Evolutionary conservation across 805 yeast species (phyloP).

Genomic region (Wickerhamiella siamensis): DNA sequence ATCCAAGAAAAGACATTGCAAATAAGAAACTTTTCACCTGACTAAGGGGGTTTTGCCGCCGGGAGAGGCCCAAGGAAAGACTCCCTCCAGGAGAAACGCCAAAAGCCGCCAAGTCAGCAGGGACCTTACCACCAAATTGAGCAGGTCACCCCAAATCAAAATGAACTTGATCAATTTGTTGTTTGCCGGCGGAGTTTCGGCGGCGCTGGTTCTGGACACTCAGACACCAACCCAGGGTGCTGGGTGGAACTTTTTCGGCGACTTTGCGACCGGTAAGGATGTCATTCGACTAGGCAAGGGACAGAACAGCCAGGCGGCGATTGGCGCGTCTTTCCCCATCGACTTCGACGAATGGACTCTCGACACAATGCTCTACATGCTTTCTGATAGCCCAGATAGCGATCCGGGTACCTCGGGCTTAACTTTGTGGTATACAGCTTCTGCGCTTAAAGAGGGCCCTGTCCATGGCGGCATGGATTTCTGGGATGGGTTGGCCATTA

Average conservation of each 20-base stretch:
- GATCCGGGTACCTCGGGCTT: conserved; percentile 24
- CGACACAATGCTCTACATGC: conserved; percentile 20
- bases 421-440: conserved; percentile 26
- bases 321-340: conserved; percentile 23
- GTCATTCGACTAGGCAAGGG: conserved; percentile 12
- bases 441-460: conserved; percentile 21
- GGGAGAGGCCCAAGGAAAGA: too few relatives aligned
- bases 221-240: neutral
- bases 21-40: neutral
- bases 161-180: neutral
- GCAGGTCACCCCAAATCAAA: neutral
- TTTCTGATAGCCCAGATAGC: conserved; percentile 13
- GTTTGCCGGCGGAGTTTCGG: neutral
- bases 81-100: neutral
- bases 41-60: neutral
- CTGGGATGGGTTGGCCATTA: conserved; percentile 30
- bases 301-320: conserved; percentile 18
- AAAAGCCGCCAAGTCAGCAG: neutral
- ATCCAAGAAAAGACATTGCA: conserved; percentile 31
- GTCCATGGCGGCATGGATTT: conserved; percentile 26
- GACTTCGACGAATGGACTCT: conserved; percentile 24
- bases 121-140: too few relatives aligned
- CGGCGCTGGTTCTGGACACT: neutral
- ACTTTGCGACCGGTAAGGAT: neutral
- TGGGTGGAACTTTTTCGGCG: neutral